Base-by-base conservation (phyloP, 768 basidiomycete genomes). In the Cubamyces lactineus region DNA sequence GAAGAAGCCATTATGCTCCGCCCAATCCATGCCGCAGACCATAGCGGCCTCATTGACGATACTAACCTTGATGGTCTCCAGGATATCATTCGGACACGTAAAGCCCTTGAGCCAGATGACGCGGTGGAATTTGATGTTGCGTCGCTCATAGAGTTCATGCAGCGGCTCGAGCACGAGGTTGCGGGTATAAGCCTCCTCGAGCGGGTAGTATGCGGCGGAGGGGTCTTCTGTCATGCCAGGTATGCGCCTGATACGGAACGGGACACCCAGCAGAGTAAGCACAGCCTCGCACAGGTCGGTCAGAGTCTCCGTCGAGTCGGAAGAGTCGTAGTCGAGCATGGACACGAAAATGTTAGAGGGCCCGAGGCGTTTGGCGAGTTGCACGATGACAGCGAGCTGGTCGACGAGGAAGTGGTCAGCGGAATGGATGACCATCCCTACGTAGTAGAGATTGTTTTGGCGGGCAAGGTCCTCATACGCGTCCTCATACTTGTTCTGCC, bases 1-100 rank as follows among this genome's bases (percentile, higher is more conserved):
- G 80, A 98, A 99, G 76, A 94, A 91, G 0, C 95, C 95, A 65
- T 94, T 92, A 70, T 95, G 91, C 75, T 99, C 96, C 12, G 95
- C 96, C 97, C 97, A 99, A 71, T 99, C 97, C 96, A 98, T 98
- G n/a, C 96, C 96, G 71, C 97, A 98, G 1, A 98, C 94, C 93
- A 99, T 94, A 0, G 95, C 93, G 2, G 97, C 97, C 66, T 95
- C 86, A 71, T 98, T 99, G 34, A 84, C 83, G 66, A 90, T 82
- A 72, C 91, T 93, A 63, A 98, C 89, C 65, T 95, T 88, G 72
- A 98, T 86, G 23, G 92, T 96, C 76, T 99, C 97, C 53, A 99
- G 79, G 50, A 99, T 95, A 73, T 99, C 97, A 70, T 94, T 96
- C 2, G 97, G 97, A 72, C 97, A 99, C 0, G 97, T 98, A 74